Evolutionary conservation across 306 rosid genomes (phyloP).

Genomic region (Acacia crassicarpa): DNA sequence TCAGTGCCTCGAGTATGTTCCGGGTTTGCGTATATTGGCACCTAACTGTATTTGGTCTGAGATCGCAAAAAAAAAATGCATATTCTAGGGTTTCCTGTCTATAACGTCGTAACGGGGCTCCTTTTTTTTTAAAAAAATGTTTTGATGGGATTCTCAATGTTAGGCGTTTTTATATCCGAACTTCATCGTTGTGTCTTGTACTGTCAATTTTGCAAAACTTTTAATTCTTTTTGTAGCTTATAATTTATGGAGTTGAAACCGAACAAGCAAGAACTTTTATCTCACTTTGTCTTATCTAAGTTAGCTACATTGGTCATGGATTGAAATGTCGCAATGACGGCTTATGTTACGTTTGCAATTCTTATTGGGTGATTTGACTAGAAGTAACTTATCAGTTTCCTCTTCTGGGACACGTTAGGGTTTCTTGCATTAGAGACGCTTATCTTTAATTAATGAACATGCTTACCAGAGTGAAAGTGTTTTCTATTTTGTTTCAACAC

Average conservation of each 20-base stretch:
- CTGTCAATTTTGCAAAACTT: not conserved
- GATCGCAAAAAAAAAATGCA: not conserved
- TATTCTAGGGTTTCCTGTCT: constrained; percentile 19
- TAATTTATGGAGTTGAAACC: not conserved
- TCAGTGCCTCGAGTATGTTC: not conserved
- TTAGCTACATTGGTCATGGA: constrained; percentile 16
- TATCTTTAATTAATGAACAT: not conserved
- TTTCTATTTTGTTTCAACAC: not conserved
- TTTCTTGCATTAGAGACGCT: not conserved
- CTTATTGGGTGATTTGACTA: not conserved
- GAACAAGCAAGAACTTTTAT: not conserved
- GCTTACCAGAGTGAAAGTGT: not conserved
- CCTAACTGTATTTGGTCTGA: not conserved
- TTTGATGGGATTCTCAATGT: not conserved
- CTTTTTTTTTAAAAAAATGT: not conserved
- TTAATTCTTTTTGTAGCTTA: not conserved
- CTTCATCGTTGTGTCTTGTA: not conserved
- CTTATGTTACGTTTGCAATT: not conserved
- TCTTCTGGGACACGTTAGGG: not conserved
- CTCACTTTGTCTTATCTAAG: not conserved
- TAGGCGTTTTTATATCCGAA: not conserved
- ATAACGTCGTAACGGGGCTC: not conserved
- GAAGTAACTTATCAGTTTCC: not conserved
- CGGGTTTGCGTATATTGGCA: constrained; percentile 1
- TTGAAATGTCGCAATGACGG: not conserved